A percentile compares a stretch with the other conserved stretches of the same genome.
Conservation (phyloP, 2,329 filamentous ascomycete species). For the Arthrinium phaeospermum region DNA sequence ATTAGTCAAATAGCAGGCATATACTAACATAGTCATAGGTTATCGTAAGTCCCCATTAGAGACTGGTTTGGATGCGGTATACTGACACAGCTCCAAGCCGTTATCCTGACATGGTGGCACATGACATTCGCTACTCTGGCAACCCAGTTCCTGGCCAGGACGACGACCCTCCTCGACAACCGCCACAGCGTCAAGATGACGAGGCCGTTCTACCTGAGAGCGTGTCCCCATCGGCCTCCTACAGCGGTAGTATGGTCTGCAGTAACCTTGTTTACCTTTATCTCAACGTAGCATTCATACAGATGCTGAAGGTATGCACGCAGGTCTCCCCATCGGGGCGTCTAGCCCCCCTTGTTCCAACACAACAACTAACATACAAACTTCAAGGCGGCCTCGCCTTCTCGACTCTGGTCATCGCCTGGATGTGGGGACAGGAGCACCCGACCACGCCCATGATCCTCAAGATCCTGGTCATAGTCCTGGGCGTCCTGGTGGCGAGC, state of each 20-base stretch:
- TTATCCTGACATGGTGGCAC: slow-evolving; percentile 72
- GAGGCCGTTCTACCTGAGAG: slow-evolving; percentile 63
- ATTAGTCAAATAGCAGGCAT: no score
- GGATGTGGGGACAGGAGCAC: slow-evolving; percentile 59
- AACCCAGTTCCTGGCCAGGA: slow-evolving; percentile 69
- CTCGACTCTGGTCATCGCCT: slow-evolving; percentile 69
- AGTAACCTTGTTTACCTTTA: slow-evolving; percentile 73
- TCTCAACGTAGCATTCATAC: slow-evolving; percentile 71
- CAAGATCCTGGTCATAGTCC: slow-evolving; percentile 58
- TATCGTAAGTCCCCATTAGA: slow-evolving; percentile 27
- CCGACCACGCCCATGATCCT: slow-evolving; percentile 51
- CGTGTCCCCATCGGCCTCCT: slow-evolving; percentile 72
- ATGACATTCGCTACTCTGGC: slow-evolving; percentile 69
- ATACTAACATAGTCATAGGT: slow-evolving; percentile 13
- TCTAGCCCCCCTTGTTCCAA: not conserved
- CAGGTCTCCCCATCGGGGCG: slow-evolving; percentile 32
- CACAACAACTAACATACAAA: not conserved
- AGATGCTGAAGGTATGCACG: slow-evolving; percentile 66
- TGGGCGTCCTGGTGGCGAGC: slow-evolving; percentile 58
- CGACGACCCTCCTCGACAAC: slow-evolving; percentile 67
- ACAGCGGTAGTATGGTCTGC: slow-evolving; percentile 69
- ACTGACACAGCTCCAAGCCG: slow-evolving; percentile 42
- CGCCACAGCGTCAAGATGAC: slow-evolving; percentile 67
- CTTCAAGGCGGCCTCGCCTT: slow-evolving; percentile 65
- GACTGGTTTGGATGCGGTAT: not conserved